A percentile compares a stretch with the other conserved stretches of the same genome.
phyloP scores from a whole-genome alignment of 305 asterid genomes.

The Petunia hybrid region DNA sequence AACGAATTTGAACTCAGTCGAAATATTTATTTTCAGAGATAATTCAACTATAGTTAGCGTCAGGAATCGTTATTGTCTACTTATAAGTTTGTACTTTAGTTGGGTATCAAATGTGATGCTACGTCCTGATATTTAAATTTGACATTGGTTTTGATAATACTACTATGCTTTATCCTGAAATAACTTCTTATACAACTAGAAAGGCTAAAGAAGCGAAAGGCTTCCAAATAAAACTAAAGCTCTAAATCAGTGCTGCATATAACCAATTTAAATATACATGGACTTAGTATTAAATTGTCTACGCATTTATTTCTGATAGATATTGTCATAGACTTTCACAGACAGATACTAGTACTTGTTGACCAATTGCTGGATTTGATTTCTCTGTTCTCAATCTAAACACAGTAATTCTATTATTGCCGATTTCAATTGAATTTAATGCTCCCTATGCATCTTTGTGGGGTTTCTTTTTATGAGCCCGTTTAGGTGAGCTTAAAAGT shows the following conservation, averaged over 20 bases:
- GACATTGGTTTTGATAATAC: background rate
- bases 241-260: background rate
- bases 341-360: conserved; percentile 20
- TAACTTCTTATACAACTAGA: background rate
- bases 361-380: conserved; percentile 6
- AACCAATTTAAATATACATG: background rate
- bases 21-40: no score
- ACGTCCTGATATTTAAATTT: background rate
- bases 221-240: background rate
- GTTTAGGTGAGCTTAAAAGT: no score
- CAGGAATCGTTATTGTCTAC: background rate
- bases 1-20: background rate
- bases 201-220: background rate
- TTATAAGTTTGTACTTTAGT: background rate
- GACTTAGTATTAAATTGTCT: background rate
- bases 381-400: conserved; percentile 16
- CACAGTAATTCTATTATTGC: background rate
- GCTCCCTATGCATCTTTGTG: conserved; percentile 9
- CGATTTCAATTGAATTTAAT: conserved; percentile 24
- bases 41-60: background rate
- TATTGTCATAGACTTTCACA: conserved; percentile 23
- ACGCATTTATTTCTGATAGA: conserved; percentile 20
- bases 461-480: background rate
- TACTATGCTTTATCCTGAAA: background rate
- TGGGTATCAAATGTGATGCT: background rate